Evolutionary conservation across 2,329 filamentous ascomycete species (phyloP).

Genomic region (Teratosphaeria epicoccoides): DNA sequence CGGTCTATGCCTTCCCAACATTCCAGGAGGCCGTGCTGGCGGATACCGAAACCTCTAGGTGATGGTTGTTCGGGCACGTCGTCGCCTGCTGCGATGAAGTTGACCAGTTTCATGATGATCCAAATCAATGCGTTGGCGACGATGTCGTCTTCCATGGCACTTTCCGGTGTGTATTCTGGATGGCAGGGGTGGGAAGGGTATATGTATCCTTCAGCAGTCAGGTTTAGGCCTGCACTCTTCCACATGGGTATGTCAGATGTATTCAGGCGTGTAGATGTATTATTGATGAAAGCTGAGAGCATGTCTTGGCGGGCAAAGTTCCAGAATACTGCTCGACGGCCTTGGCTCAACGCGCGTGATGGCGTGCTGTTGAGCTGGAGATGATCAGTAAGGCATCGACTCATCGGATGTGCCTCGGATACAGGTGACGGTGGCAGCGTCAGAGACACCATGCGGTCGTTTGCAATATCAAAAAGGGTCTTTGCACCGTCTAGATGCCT

Average conservation of each 20-base stretch:
- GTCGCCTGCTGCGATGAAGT: slow-evolving; percentile 51
- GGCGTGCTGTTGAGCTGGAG: background rate
- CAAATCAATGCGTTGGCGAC: slow-evolving; percentile 55
- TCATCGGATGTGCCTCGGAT: slow-evolving; percentile 14
- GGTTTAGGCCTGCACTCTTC: slow-evolving; percentile 51
- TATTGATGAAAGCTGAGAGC: slow-evolving; percentile 53
- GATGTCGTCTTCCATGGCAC: slow-evolving; percentile 50
- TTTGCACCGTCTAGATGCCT: slow-evolving; percentile 57
- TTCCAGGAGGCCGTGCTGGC: slow-evolving; percentile 39
- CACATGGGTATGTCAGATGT: slow-evolving; percentile 53
- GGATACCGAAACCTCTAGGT: slow-evolving; percentile 35
- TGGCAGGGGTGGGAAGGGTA: slow-evolving; percentile 37
- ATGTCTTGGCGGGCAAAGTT: slow-evolving; percentile 58
- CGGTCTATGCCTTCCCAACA: slow-evolving; percentile 46
- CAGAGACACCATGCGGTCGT: slow-evolving; percentile 38
- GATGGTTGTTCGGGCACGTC: slow-evolving; percentile 32
- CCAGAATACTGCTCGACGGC: slow-evolving; percentile 53
- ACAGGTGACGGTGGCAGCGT: slow-evolving; percentile 33
- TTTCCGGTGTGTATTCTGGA: slow-evolving; percentile 31
- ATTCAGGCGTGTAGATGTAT: slow-evolving; percentile 49
- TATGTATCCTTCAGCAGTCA: slow-evolving; percentile 45
- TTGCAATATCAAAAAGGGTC: slow-evolving; percentile 47
- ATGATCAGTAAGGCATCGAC: slow-evolving; percentile 2
- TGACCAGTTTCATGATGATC: slow-evolving; percentile 56
- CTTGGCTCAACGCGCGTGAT: slow-evolving; percentile 38